A percentile compares a stretch with the other conserved stretches of the same genome.
Conservation (phyloP, 2,329 filamentous ascomycete species). For the Magnaporthiopsis poae region DNA sequence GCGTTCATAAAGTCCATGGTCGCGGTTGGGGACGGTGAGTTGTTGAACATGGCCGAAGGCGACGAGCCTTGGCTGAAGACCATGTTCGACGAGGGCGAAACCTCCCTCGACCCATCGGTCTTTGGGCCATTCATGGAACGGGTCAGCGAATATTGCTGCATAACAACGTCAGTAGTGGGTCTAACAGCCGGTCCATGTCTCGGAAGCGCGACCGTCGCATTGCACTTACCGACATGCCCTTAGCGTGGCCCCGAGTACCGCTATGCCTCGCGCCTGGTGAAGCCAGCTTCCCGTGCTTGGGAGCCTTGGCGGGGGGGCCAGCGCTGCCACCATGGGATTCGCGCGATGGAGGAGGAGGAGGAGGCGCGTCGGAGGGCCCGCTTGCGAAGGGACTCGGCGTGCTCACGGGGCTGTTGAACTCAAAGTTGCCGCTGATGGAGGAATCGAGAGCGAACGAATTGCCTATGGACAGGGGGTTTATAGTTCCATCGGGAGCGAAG, state of each 20-base stretch:
- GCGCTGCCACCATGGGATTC: conserved; percentile 14
- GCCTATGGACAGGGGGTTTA: conserved; percentile 25
- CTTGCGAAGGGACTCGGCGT: conserved; percentile 16
- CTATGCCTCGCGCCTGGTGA: conserved; percentile 3
- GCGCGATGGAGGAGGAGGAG: neutral
- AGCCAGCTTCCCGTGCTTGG: conserved; percentile 14
- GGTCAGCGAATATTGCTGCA: conserved; percentile 40
- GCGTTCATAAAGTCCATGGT: conserved; percentile 26
- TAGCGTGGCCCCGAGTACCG: conserved; percentile 23
- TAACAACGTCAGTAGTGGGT: conserved; percentile 17
- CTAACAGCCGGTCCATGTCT: neutral
- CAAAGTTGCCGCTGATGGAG: conserved; percentile 22
- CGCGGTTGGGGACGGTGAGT: conserved; percentile 36
- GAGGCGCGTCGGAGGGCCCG: conserved; percentile 10
- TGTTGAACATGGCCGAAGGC: conserved; percentile 36
- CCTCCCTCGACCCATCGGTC: conserved; percentile 39
- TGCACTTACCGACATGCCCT: conserved; percentile 32
- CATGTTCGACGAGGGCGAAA: conserved; percentile 44
- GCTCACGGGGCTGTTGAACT: conserved; percentile 20
- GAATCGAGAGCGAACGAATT: conserved; percentile 11
- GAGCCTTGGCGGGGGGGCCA: conserved; percentile 15
- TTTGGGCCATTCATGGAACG: conserved; percentile 41
- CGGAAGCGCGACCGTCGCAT: neutral
- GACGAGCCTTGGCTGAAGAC: conserved; percentile 44
- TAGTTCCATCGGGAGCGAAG: conserved; percentile 18